phyloP scores from a whole-genome alignment of 257 asterid species.

The Coffea eugenioides region DNA sequence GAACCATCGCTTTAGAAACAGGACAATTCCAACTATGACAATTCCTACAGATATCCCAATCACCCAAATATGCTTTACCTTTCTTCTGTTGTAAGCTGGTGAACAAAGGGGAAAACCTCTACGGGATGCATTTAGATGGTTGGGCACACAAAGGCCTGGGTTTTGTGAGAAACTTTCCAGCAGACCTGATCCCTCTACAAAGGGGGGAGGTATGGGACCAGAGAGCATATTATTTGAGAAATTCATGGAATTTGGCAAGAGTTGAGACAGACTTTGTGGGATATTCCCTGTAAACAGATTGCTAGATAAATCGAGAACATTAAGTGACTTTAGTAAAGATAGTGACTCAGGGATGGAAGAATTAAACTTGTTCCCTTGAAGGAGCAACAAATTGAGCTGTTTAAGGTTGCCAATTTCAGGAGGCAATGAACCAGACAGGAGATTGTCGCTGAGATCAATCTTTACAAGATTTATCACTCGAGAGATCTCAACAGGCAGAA shows the following conservation, averaged over 20 bases:
- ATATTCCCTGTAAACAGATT: constrained; percentile 56
- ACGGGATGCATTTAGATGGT: constrained; percentile 22
- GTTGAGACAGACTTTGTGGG: constrained; percentile 47
- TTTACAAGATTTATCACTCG: constrained; percentile 59
- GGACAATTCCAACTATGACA: constrained; percentile 44
- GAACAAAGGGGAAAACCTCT: constrained; percentile 42
- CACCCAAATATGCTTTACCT: constrained; percentile 49
- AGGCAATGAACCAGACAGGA: constrained; percentile 72
- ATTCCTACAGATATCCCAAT: constrained; percentile 45
- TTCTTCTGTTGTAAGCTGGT: constrained; percentile 33
- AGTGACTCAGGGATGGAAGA: constrained; percentile 76
- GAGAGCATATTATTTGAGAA: constrained; percentile 74
- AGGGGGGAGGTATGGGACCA: constrained; percentile 69
- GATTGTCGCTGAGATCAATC: constrained; percentile 71
- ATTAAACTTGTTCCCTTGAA: constrained; percentile 60
- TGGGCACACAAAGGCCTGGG: constrained; percentile 60
- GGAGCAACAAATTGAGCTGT: constrained; percentile 55
- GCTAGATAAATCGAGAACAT: constrained; percentile 74
- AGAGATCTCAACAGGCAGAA: constrained; percentile 67
- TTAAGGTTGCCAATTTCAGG: constrained; percentile 56
- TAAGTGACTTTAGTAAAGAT: constrained; percentile 52
- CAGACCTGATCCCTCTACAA: constrained; percentile 53
- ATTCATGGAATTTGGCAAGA: constrained; percentile 75
- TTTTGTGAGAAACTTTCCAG: constrained; percentile 73
- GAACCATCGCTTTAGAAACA: constrained; percentile 56